Evolutionary conservation across 1,139 yeast species (phyloP).

Genomic region (Yamadazyma songkhlaensis): DNA sequence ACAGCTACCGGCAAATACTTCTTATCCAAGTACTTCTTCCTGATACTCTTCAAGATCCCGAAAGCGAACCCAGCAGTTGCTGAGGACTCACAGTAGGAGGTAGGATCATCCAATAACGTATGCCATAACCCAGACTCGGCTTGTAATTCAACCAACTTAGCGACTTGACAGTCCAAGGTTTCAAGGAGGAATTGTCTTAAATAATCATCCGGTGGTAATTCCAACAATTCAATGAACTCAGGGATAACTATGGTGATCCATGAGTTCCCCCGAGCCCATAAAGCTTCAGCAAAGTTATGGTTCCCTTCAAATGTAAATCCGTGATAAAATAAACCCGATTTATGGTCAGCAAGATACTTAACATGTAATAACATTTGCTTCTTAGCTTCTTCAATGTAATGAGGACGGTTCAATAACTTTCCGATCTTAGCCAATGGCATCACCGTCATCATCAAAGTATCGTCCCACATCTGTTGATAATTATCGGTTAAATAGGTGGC

Average conservation of each 20-base stretch:
- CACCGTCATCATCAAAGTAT: constrained; percentile 35
- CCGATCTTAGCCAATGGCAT: constrained; percentile 34
- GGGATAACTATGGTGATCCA: constrained; percentile 38
- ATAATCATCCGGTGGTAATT: constrained; percentile 22
- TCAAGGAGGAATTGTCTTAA: constrained; percentile 23
- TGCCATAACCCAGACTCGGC: constrained; percentile 30
- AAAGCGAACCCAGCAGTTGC: constrained; percentile 36
- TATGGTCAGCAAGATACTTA: constrained; percentile 25
- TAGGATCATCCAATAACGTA: constrained; percentile 27
- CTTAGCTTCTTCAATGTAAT: constrained; percentile 30
- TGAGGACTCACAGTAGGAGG: constrained; percentile 28
- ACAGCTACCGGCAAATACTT: constrained; percentile 20
- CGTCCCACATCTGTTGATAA: constrained; percentile 33
- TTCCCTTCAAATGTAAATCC: constrained; percentile 30
- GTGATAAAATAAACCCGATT: constrained; percentile 30
- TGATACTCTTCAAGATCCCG: constrained; percentile 26
- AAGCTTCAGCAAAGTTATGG: constrained; percentile 29
- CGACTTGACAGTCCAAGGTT: constrained; percentile 25
- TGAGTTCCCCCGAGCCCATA: constrained; percentile 36
- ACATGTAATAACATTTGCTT: constrained; percentile 30
- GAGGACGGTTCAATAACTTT: constrained; percentile 21
- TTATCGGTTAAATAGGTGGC: constrained; percentile 28
- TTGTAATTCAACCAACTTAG: constrained; percentile 21
- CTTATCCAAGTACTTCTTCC: constrained; percentile 20
- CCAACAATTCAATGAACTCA: constrained; percentile 27